Evolutionary conservation across 1,284 basidiomycete genomes (phyloP), one percentile per base, ranked within the genome.

Genomic region (Pseudozyma tsukubaensis): DNA sequence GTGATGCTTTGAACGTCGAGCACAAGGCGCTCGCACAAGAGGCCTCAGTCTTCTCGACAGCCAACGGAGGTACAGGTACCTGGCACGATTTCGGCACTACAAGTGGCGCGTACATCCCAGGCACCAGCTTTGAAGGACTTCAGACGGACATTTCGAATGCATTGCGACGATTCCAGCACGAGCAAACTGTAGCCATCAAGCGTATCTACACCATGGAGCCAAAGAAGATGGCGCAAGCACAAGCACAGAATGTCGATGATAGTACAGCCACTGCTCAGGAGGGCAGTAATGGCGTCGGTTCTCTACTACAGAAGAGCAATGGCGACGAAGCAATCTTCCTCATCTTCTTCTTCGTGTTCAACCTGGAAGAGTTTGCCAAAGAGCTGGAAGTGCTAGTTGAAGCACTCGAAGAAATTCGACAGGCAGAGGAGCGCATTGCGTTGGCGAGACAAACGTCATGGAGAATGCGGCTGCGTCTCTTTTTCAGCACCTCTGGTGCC

Each of bases 311-410:
- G 12, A 57, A 73, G 21, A 53, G 35, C 61, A 64, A 68, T 13
- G 72, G 72, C 12, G 76, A 82, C 53, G 80, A 82, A 58, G 76
- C 72, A 32, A 61, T 82, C 59, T 79, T 82, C 21, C 60, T 82
- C 18, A 77, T 82, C 49, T 82, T 81, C 43, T 82, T 81, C 64
- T 82, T 81, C 21, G 65, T 81, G 40, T 82, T 82, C 63, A 79
- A 79, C 21, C 66, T 82, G 18, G 80, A 82, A 50, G 80, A 82
- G 48, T 79, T 82, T 32, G 75, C 79, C 21, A 71, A 72, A 34
- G 77, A 81, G 43, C 54, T 78, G 5, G 62, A 72, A 43, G 57
- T 65, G 29, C 66, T 82, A 0, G 53, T 81, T 19, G 65, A 72
- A 37, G 72, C 71, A 34, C 66, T 81, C 34, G 72, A 72, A 42